Evolutionary conservation across 768 basidiomycete species (phyloP), one percentile per base, ranked within the genome.

Genomic region (Exsudoporus frostii): DNA sequence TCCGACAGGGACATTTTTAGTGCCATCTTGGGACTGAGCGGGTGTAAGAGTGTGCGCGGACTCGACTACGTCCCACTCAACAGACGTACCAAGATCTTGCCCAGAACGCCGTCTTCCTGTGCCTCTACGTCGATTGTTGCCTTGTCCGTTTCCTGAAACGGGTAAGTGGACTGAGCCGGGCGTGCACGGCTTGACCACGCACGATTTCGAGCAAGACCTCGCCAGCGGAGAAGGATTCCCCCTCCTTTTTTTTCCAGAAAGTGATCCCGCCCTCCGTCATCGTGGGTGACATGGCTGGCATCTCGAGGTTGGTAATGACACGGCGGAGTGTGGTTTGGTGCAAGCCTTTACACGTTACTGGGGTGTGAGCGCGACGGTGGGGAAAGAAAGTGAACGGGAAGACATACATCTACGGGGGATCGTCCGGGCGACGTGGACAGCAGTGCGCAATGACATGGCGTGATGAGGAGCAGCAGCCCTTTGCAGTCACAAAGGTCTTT

Each of bases 71-170:
- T 27, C 32, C 36, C 20, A 29, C 24, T 25, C 41, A 19, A 41
- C 13, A 37, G 30, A 74, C 88, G 48, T 64, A 94, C 94, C 63
- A 99, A 61, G 58, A 98, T 96, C 76, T 92, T 98, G 50, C 88
- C 95, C 66, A 99, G 73, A 15, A 98, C 72, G 58, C 97, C 97
- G 63, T 98, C 95, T 29, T 98, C 96, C 72, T 95, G 95, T 14
- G 97, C 94, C 73, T 99, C 97, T 7, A 99, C 96, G 69, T 99
- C 97, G 65, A 98, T 97, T 2, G 93, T 95, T 15, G 96, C 90
- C 71, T 92, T 92, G 78, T 93, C 91, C 39, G 91, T 93, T 79
- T 93, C 91, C 91, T 93, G 71, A 52, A 50, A 50, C 29, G 25
- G 29, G 40, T 57, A 11, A 51, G 51, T 20, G n/a, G 43, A 40